These are phyloP conservation scores for Papiliotrema laurentii DNA, from an alignment of 1,284 basidiomycete genomes.

Conservation along the genomic window DNA sequence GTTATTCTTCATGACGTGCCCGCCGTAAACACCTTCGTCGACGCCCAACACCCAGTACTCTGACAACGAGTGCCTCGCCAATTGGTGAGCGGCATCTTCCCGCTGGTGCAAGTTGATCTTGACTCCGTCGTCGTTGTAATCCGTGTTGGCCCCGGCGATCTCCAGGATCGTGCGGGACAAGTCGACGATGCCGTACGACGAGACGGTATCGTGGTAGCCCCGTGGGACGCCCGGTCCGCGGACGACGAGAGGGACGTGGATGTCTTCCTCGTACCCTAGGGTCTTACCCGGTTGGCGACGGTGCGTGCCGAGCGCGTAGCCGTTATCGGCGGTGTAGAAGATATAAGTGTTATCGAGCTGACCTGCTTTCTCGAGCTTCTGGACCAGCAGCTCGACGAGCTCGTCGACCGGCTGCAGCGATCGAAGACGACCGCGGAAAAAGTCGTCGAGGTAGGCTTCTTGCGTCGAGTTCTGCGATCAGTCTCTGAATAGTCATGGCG, in stretches of 20 bases:
- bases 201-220: conserved; percentile 18
- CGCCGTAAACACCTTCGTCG: conserved; percentile 31
- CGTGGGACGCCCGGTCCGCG: conserved; percentile 28
- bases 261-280: conserved; percentile 40
- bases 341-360: conserved; percentile 38
- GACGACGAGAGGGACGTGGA: conserved; percentile 28
- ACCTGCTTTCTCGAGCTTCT: conserved; percentile 26
- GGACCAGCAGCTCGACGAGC: conserved; percentile 31
- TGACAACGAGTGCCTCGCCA: conserved; percentile 21
- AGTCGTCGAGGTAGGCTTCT: conserved; percentile 41
- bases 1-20: conserved; percentile 16
- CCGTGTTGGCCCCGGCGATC: conserved; percentile 31
- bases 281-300: conserved; percentile 41
- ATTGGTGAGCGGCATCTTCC: conserved; percentile 1
- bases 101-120: conserved; percentile 23
- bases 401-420: conserved; percentile 36
- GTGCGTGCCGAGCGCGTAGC: conserved; percentile 34
- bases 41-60: conserved; percentile 37
- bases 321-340: conserved; percentile 41
- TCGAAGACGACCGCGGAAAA: conserved; percentile 31
- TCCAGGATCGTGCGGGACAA: conserved; percentile 35
- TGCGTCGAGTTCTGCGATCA: conserved; percentile 20
- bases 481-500: not conserved
- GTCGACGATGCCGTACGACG: conserved; percentile 32
- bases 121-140: conserved; percentile 32